A percentile compares a stretch with the other conserved stretches of the same genome.
These are phyloP conservation scores for Dictyostelium firmibasis DNA, from an alignment of 78 protist species.

Conservation along the genomic window DNA sequence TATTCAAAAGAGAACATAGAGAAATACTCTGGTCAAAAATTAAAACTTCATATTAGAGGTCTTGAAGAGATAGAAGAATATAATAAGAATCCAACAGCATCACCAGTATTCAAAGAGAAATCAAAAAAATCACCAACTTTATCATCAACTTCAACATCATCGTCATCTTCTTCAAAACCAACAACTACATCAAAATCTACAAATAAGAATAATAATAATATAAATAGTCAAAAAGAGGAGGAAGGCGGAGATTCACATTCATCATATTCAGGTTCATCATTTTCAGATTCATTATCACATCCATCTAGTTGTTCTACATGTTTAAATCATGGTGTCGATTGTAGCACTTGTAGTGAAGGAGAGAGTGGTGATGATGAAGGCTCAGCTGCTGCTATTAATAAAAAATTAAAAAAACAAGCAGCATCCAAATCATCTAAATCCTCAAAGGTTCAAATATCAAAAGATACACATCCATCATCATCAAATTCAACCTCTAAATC, in stretches of 20 bases:
- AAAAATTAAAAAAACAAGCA: not conserved
- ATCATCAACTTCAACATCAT: not conserved
- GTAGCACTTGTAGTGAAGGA: not conserved
- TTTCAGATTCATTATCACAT: not conserved
- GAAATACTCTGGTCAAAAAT: not conserved
- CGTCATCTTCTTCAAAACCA: not conserved
- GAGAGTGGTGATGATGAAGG: slow-evolving; percentile 3
- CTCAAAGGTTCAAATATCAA: not conserved
- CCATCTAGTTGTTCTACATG: not conserved
- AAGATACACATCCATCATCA: not conserved
- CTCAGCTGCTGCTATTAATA: not conserved
- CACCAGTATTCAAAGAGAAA: not conserved
- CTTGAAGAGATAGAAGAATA: not conserved
- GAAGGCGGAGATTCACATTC: not conserved
- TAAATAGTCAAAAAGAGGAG: not conserved
- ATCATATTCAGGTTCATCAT: not conserved
- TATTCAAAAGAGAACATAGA: not conserved
- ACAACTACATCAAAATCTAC: not conserved
- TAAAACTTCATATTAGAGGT: not conserved
- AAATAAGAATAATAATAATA: not conserved
- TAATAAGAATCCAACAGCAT: not conserved
- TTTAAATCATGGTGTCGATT: not conserved
- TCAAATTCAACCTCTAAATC: not conserved
- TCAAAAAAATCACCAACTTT: not conserved
- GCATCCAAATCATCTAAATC: not conserved